Base-by-base conservation (phyloP, 2,329 filamentous ascomycete genomes). In the Ophiognomonia clavigignenti-juglandacearum region DNA sequence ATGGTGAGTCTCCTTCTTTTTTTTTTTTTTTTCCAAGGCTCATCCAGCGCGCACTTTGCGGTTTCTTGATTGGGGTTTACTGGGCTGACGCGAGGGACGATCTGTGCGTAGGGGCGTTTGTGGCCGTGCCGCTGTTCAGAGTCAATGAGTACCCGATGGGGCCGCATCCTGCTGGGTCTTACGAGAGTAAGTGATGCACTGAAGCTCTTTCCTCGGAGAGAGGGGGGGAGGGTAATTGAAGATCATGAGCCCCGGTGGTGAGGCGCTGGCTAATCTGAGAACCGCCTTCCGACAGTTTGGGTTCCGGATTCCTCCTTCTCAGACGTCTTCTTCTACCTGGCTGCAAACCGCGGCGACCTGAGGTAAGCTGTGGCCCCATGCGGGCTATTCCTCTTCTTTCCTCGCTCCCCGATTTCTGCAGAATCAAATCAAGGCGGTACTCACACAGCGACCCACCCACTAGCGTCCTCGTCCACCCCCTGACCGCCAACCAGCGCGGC, bases 301-400 rank as follows among this genome's bases (percentile, higher is more conserved):
- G 62, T 64, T 7, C 62, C 62, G 1, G 62, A 63, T 41, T 60
- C 60, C 2, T 64, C 62, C 0, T 64, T 64, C 32, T 63, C 62
- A 1, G 62, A 63, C 31, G 62, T 64, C 8, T 64, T 64, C 41
- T 64, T 63, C 45, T 64, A 64, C 45, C 31, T 64, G 29, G 57
- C 62, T 14, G 43, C 60, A 13, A 64, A 64, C 40, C 57, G 62
- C 16, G 62, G 62, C 14, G 56, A 56, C 29, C 36, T 62, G 1
- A 63, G 61, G 59, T 56, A 24, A 45, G 56, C 51, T 3, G n/a
- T n/a, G n/a, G n/a, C n/a, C n/a, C n/a, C n/a, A n/a, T n/a, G n/a
- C n/a, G n/a, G n/a, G n/a, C n/a, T 3, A 11, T n/a, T 13, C 3
- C 16, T 9, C 16, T 4, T 6, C 26, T 7, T 29, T 31, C 10